Evolutionary conservation across 108 stramenopile genomes (phyloP).

Genomic region (Cyclotella baltica): DNA sequence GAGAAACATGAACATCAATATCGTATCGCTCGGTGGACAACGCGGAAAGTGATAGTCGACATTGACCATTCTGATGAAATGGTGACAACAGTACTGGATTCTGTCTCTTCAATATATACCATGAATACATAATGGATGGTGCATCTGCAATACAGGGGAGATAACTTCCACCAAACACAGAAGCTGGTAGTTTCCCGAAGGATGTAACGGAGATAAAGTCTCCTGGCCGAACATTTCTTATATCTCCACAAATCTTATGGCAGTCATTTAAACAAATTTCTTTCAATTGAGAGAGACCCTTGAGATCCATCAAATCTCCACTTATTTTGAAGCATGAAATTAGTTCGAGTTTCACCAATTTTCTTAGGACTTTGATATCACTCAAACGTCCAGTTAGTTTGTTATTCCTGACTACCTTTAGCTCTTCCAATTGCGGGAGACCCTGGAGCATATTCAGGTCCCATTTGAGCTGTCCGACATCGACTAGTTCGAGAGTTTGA

Average conservation of each 20-base stretch:
- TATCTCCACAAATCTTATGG: slow-evolving; percentile 3
- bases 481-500: background rate
- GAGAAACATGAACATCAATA: slow-evolving; percentile 2
- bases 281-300: background rate
- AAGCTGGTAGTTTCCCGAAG: background rate
- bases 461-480: background rate
- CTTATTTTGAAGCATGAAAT: background rate
- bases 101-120: slow-evolving; percentile 3
- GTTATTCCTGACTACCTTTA: background rate
- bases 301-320: slow-evolving; percentile 9
- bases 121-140: slow-evolving; percentile 3
- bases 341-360: slow-evolving; percentile 1
- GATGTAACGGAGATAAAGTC: slow-evolving; percentile 1
- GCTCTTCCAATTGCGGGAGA: background rate
- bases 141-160: background rate
- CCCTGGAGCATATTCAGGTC: background rate
- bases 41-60: background rate
- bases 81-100: background rate
- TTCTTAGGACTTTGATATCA: background rate
- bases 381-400: background rate
- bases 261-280: background rate
- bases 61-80: background rate
- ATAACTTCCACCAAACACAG: slow-evolving; percentile 3
- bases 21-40: background rate
- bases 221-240: background rate